Evolutionary conservation across 1,139 yeast species (phyloP), one percentile per base, ranked within the genome.

Genomic region (Saccharomyces hybrid): DNA sequence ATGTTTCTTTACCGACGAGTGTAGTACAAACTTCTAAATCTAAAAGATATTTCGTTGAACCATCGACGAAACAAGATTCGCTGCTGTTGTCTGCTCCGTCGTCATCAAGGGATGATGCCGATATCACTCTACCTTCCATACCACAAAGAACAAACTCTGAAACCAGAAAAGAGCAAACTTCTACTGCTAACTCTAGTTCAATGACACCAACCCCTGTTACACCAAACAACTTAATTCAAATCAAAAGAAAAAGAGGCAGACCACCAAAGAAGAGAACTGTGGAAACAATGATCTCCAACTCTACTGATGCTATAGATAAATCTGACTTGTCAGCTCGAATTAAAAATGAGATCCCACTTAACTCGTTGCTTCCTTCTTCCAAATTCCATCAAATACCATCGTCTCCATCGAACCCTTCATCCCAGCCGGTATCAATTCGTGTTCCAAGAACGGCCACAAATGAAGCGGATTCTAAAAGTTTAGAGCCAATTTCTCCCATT

Each of bases 41-140:
- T 13, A 67, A 62, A 54, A 61, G 64, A 46, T 66, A 66, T 53
- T 79, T 64, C 64, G 63, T 52, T 51, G 70, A 59, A 66, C 81
- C 59, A 71, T 74, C 25, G 63, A 71, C 52, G 54, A 64, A 55
- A 47, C 31, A 38, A 5, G 53, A 49, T 38, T 16, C 42, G 4
- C 25, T 38, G 13, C 11, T 38, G 4, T 38, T 38, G 3, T 14
- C 42, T 16, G 42, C 42, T 3, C 42, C 42, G 6, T 38, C 42
- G 42, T 38, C 42, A 3, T 38, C 42, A 38, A 38, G 42, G 11
- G 42, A 38, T 38, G 42, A 38, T 38, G 42, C 23, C 4, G 42
- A 38, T 1, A 38, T 38, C 5, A 16, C 42, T 7, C 11, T 38
- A 38, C 42, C 23, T 38, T 38, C 42, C 28, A n/a, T n/a, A 28